Base-by-base conservation (phyloP, 305 asterid genomes). In the Fraxinus nigra region DNA sequence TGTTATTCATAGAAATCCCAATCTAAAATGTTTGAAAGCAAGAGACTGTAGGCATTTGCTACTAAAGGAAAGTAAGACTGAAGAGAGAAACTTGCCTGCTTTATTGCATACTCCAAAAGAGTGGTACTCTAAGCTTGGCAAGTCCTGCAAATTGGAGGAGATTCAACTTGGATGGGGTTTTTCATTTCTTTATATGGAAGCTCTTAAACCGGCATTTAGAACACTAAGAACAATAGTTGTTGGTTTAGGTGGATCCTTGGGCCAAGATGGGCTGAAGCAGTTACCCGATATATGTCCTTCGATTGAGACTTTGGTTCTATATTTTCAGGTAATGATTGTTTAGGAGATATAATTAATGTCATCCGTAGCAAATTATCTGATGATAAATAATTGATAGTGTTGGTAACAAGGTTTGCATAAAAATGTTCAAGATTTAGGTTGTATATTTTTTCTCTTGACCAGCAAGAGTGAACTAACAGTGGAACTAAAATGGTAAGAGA, bases 141-240 rank as follows among this genome's bases (percentile, higher is more conserved):
- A 84, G 78, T 82, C 87, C 78, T 87, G 95, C 89, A 87, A 90
- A 79, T 79, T 95, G 89, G 93, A 89, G 86, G 98, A 93, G 87
- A 81, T 93, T 82, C 89, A 88, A 67, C 76, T 95, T 89, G 99
- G 99, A 84, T 95, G 99, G 99, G 98, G 98, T 85, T 91, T 92
- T 85, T 91, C 97, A 0, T 90, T 75, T 86, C 87, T 85, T 83
- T 90, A 92, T 83, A 78, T 93, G 78, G 87, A 40, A 84, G 88
- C 90, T 83, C 89, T 95, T 78, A 83, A 88, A 83, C 98, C 97
- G 61, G 93, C 97, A 80, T 83, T 90, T 54, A 86, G 86, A 87
- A 86, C 85, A 78, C 79, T 93, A 75, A 88, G 85, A 90, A 85
- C 90, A 80, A 72, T 95, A 65, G 80, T 78, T 80, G 87, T 95